Base-by-base conservation (phyloP, 768 basidiomycete species). In the Daedalea quercina region DNA sequence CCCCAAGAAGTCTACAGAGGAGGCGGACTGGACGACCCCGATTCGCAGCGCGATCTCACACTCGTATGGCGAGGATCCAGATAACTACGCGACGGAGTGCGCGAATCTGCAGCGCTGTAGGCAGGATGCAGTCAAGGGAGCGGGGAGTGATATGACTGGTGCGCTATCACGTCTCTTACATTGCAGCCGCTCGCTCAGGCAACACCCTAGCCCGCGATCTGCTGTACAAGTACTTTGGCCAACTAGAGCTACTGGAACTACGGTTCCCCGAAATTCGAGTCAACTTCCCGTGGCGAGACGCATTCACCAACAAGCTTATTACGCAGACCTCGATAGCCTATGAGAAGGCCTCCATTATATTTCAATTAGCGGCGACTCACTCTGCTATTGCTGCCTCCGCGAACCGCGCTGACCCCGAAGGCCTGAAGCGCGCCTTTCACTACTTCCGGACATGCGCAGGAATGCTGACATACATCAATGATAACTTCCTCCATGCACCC, bases 141-240 rank as follows among this genome's bases (percentile, higher is more conserved):
- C 95, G 28, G 96, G 96, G 1, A 95, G 93, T 65, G 96, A 98
- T 67, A 75, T 82, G 51, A 96, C 94, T n/a, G 91, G 92, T 91
- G 54, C 59, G 80, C 65, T 2, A 4, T 31, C 28, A 50, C 11
- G 15, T 8, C 25, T 23, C 46, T 40, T 41, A 49, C 57, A 33
- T 57, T 24, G 13, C 17, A 47, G 44, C 33, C 37, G 47, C 23
- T 44, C 19, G 8, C 15, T 51, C 11, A 20, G 22, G 19, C 23
- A 34, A 15, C 20, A 19, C 15, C n/a, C 45, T 64, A 86, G 94
- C 87, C 12, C 80, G 94, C 46, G 95, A 98, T 72, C 77, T 98
- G 20, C 76, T 99, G 42, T 97, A 95, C 85, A 97, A 96, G 72
- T 99, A 99, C 74, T 99, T 98, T 73, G 95, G 96, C 33, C 96